Base-by-base conservation (phyloP, 73 alveolate genomes). In the Paraurostyla sp. region DNA sequence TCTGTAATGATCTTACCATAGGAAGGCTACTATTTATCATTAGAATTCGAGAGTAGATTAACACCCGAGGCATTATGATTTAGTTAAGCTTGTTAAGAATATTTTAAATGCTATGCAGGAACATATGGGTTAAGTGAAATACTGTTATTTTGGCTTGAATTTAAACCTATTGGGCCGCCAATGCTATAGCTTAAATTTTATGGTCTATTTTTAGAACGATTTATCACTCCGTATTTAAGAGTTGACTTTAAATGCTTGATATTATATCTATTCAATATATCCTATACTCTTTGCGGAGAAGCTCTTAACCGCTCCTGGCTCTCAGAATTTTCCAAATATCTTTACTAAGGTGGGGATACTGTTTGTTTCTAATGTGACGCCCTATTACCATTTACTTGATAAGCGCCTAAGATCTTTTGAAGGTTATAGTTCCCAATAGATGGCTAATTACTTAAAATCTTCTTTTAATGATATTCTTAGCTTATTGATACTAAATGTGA, bases 251-350 rank as follows among this genome's bases (percentile, higher is more conserved):
- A 30, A 1, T 33, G 7, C 25, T 65, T 65, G 13, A 65, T 65
- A 38, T 65, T 65, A 38, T 65, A 65, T 65, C 82, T 27, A 65
- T 65, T 65, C 7, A 65, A 35, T 15, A 65, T 65, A 38, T 65
- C 82, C 41, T 65, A 22, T 2, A 65, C 82, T 40, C 82, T 65
- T 1, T 65, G 82, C 9, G 82, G 82, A 32, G 82, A 65, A 7
- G 82, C 82, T 65, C 82, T 32, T 2, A 65, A 38, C 41, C 82
- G 4, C 4, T 65, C 82, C 13, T 65, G 40, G 41, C 82, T 65
- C 23, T 40, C 82, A 2, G 82, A 65, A 35, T 65, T 25, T 2
- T 65, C 82, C 18, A 65, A 22, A 7, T 27, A 54, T 65, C 58
- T 25, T 22, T 65, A 38, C 7, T 59, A 30, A 59, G 76, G 76